Base-by-base conservation (phyloP, 2,329 filamentous ascomycete species). In the Sarocladium kiliense region DNA sequence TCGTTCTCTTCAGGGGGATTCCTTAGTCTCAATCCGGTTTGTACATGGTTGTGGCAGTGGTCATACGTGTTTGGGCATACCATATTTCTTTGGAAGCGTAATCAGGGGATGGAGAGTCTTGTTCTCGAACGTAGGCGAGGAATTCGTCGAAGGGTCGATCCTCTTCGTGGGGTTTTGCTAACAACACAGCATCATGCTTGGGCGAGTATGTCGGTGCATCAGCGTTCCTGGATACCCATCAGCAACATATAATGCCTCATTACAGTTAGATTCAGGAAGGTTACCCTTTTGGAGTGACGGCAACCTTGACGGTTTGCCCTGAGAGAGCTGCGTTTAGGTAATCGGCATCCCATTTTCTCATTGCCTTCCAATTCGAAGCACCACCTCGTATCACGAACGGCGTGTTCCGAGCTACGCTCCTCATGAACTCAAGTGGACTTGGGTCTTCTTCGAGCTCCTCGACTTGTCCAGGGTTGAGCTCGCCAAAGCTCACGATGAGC, bases 361-460 rank as follows among this genome's bases (percentile, higher is more conserved):
- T 75, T 0, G 89, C 87, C 37, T 74, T 71, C 87, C 88, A 93
- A 34, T 77, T 68, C 1, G 64, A 65, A 1, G 87, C 87, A 2
- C 78, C 87, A 9, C 77, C 73, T 36, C 86, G 78, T 26, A 92
- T 74, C 2, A 93, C 80, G 62, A 93, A 92, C 0, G 89, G 89
- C 1, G 83, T 80, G 65, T 93, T 94, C 34, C 75, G 78, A 16
- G 86, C 79, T 19, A 92, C 88, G 68, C 84, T 87, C 63, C 87
- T 82, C 84, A 91, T 87, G 66, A 93, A 93, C 64, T 92, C 86
- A 5, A 94, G 78, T 0, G 89, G 81, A 26, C 85, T 88, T 3
- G 89, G 89, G 50, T 86, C 81, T 41, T 80, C 74, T 14, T 74
- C 42, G 2, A 91, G 76, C 61, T 85, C 82, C 45, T 87, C 80